These are phyloP conservation scores for Blastosporella zonata DNA, from an alignment of 1,284 basidiomycete genomes.

Conservation along the genomic window DNA sequence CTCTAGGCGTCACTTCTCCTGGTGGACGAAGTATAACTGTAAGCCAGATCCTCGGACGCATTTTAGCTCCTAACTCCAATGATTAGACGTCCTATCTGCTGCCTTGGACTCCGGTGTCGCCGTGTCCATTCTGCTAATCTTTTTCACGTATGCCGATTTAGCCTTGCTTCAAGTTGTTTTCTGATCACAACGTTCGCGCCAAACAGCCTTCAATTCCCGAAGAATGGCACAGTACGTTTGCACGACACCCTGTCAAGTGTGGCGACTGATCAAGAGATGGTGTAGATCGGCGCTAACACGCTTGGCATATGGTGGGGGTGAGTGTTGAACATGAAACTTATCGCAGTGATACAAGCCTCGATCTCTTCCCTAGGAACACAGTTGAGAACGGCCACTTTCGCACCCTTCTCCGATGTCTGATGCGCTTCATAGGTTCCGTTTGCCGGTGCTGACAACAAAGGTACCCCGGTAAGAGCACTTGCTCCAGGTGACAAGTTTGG, in stretches of 20 bases:
- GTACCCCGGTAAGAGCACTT: conserved; percentile 37
- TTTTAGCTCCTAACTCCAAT: no score
- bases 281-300: conserved; percentile 41
- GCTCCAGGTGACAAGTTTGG: conserved; percentile 38
- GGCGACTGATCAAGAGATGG: not conserved
- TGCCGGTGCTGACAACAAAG: conserved; percentile 36
- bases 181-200: not conserved
- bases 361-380: conserved; percentile 34
- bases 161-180: not conserved
- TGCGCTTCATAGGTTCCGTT: conserved; percentile 25
- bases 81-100: conserved; percentile 49
- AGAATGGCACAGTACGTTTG: conserved; percentile 38
- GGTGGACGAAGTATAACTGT: conserved; percentile 67
- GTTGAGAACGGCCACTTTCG: conserved; percentile 13
- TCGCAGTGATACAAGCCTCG: not conserved
- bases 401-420: not conserved
- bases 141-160: conserved; percentile 40
- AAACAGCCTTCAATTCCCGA: conserved; percentile 57
- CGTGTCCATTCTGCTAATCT: conserved; percentile 53
- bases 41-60: not conserved
- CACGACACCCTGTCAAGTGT: not conserved
- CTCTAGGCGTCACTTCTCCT: conserved; percentile 51
- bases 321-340: conserved; percentile 13
- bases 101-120: conserved; percentile 62
- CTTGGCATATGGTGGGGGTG: conserved; percentile 51